phyloP scores from a whole-genome alignment of 805 yeast species.

The Komagataella kurtzmanii region DNA sequence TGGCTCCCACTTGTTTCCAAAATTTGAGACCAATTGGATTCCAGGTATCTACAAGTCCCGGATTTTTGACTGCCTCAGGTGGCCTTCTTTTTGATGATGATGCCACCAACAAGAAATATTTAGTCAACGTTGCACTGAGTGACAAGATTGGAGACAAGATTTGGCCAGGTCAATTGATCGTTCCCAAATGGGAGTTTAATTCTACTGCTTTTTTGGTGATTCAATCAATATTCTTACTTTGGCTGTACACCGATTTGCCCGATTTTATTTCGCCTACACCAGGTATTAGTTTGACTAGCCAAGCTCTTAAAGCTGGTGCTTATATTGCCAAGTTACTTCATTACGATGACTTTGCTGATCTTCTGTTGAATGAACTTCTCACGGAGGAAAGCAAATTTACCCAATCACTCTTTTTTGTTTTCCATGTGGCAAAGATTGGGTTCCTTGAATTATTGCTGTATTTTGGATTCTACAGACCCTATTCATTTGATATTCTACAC shows the following conservation, averaged over 20 bases:
- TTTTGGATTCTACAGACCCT: constrained; percentile 73
- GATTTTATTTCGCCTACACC: constrained; percentile 87
- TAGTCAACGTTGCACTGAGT: constrained; percentile 29
- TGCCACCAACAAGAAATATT: constrained; percentile 34
- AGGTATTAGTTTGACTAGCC: constrained; percentile 67
- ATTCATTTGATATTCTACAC: constrained; percentile 26
- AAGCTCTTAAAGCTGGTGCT: constrained; percentile 22
- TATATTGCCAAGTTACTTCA: constrained; percentile 21
- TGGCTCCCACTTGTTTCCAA: constrained; percentile 74
- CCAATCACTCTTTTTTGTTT: constrained; percentile 55
- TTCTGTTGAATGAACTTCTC: constrained; percentile 34
- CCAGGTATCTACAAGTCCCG: constrained; percentile 52
- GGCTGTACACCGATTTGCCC: constrained; percentile 94
- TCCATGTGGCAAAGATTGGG: constrained; percentile 54
- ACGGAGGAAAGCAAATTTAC: constrained; percentile 25
- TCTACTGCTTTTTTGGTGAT: constrained; percentile 25
- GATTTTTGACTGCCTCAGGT: constrained; percentile 75
- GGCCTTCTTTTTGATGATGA: constrained; percentile 55
- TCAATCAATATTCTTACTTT: constrained; percentile 29
- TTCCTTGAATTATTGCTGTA: constrained; percentile 44
- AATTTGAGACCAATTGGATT: constrained; percentile 51
- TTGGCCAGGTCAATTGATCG: constrained; percentile 85
- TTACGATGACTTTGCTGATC: constrained; percentile 26
- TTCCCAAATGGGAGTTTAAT: constrained; percentile 56
- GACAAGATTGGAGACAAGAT: constrained; percentile 43